Percentiles rank a stretch among this genome's conserved stretches.
These are phyloP conservation scores for Arthrocladium fulminans DNA, from an alignment of 2,329 filamentous ascomycete genomes.

Conservation along the genomic window DNA sequence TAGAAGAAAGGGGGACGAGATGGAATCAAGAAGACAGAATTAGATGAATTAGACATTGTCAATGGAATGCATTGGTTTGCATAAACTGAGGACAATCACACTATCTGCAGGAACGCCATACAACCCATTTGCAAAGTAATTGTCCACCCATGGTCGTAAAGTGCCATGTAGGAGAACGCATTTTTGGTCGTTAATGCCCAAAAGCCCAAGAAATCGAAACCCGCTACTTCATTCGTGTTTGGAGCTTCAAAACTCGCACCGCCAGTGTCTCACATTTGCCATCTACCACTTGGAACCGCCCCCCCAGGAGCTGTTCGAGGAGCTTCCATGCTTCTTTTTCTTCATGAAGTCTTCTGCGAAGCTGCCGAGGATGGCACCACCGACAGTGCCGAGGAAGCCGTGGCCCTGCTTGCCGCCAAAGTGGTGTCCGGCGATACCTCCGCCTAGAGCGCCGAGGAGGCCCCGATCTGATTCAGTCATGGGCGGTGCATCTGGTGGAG, in stretches of 20 bases:
- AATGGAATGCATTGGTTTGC: no score
- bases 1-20: no score
- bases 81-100: no score
- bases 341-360: conserved; percentile 49
- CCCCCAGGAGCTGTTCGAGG: conserved; percentile 20
- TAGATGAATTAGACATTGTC: no score
- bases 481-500: conserved; percentile 35
- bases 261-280: not conserved
- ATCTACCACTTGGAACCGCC: conserved; percentile 9
- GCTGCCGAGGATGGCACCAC: conserved; percentile 48
- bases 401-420: conserved; percentile 50
- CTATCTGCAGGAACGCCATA: not conserved
- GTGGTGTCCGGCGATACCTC: conserved; percentile 49
- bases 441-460: conserved; percentile 48
- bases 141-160: not conserved
- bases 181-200: not conserved
- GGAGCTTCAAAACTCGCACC: not conserved
- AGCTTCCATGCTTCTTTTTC: conserved; percentile 31
- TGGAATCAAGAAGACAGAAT: no score
- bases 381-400: conserved; percentile 49
- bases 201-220: not conserved
- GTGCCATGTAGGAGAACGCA: not conserved
- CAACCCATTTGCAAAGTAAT: not conserved
- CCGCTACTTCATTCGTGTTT: not conserved
- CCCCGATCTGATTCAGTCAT: conserved; percentile 47